Conservation (phyloP, 257 asterid genomes). For the Nyctanthes arbortristis region DNA sequence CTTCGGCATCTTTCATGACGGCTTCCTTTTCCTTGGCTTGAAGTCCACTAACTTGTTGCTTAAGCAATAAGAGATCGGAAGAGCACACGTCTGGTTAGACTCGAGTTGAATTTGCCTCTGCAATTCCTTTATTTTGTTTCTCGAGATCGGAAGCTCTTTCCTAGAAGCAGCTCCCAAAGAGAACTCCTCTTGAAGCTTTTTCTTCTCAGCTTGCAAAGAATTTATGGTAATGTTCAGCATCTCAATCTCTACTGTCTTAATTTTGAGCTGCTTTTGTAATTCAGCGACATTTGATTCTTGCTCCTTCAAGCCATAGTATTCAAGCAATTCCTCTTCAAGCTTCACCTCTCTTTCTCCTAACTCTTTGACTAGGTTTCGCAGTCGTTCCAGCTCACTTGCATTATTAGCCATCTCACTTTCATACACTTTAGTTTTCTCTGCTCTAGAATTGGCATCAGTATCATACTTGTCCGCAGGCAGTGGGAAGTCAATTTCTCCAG, state of each 20-base stretch:
- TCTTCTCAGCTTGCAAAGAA: conserved; percentile 83
- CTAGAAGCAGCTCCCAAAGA: conserved; percentile 55
- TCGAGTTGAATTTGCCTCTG: conserved; percentile 91
- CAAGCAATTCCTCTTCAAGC: conserved; percentile 92
- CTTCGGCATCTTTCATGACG: conserved; percentile 51
- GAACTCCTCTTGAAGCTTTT: conserved; percentile 87
- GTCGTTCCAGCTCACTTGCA: conserved; percentile 67
- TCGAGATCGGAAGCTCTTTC: conserved; percentile 74
- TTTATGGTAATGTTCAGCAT: conserved; percentile 82
- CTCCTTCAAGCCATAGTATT: conserved; percentile 86
- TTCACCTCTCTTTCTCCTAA: conserved; percentile 90
- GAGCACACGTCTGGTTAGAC: conserved; percentile 86
- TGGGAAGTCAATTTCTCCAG: conserved; percentile 80
- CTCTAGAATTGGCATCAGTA: conserved; percentile 31
- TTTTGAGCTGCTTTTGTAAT: conserved; percentile 82
- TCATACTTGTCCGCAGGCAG: conserved; percentile 64
- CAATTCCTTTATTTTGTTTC: conserved; percentile 75
- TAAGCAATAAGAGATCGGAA: conserved; percentile 79
- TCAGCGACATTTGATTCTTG: conserved; percentile 78
- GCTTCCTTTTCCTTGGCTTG: conserved; percentile 83
- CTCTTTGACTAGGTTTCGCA: conserved; percentile 72
- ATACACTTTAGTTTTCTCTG: conserved; percentile 55
- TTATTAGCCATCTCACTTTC: conserved; percentile 75
- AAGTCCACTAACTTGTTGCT: conserved; percentile 85
- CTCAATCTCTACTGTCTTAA: conserved; percentile 80